phyloP scores from a whole-genome alignment of 1,284 basidiomycete species.

The Schizophyllum commune region DNA sequence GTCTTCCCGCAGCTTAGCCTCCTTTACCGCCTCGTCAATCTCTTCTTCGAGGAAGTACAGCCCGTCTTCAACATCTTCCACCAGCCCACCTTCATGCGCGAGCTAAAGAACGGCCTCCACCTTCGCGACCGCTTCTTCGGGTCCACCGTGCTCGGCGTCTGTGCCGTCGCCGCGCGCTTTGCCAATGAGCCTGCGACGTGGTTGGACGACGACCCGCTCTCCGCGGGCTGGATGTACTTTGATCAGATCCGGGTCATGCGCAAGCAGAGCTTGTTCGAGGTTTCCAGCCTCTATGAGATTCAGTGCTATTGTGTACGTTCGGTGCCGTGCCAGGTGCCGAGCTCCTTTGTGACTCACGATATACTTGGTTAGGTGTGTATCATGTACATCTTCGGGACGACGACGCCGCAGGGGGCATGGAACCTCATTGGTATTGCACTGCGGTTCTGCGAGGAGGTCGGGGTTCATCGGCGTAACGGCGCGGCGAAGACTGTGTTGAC shows the following conservation, averaged over 20 bases:
- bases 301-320: neutral
- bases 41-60: conserved; percentile 6
- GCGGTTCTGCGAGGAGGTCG: neutral
- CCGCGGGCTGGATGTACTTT: neutral
- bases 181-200: conserved; percentile 1
- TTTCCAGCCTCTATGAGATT: neutral
- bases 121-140: conserved; percentile 2
- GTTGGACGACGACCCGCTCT: neutral
- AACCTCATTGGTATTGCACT: neutral
- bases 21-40: neutral
- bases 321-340: neutral
- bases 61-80: conserved; percentile 7
- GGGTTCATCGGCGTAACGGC: neutral
- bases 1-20: conserved; percentile 7
- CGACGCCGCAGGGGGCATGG: neutral
- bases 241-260: neutral
- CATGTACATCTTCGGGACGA: neutral
- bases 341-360: neutral
- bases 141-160: conserved; percentile 7
- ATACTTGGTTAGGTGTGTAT: neutral
- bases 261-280: neutral
- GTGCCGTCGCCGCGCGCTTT: conserved; percentile 7
- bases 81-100: conserved; percentile 5
- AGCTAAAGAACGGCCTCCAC: conserved; percentile 3
- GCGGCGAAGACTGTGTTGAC: conserved; percentile 30